Percentiles rank a stretch among this genome's conserved stretches.
phyloP scores from a whole-genome alignment of 345 rosid genomes.

The Ceriops decandra region DNA sequence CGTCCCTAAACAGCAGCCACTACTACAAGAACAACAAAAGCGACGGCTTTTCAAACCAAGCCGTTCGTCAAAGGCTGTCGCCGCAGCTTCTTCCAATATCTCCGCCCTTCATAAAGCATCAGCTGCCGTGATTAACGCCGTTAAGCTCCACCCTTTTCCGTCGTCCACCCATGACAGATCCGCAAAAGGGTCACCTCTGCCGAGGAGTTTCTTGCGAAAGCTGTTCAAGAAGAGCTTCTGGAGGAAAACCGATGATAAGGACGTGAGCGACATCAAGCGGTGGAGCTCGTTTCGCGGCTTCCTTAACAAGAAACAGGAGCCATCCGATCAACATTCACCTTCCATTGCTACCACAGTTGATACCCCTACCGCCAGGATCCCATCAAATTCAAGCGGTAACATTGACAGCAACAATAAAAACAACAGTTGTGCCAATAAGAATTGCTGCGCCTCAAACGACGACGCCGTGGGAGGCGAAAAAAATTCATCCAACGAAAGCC shows the following conservation, averaged over 20 bases:
- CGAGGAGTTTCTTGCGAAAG: slow-evolving; percentile 49
- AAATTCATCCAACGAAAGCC: slow-evolving; percentile 7
- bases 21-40: background rate
- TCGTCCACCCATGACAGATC: slow-evolving; percentile 21
- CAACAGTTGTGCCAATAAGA: slow-evolving; percentile 38
- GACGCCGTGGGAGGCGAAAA: slow-evolving; percentile 28
- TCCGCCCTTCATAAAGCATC: slow-evolving; percentile 67
- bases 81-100: slow-evolving; percentile 25
- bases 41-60: slow-evolving; percentile 26
- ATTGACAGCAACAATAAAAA: slow-evolving; percentile 17
- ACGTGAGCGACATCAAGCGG: slow-evolving; percentile 34
- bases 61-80: slow-evolving; percentile 29
- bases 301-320: slow-evolving; percentile 38
- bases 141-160: slow-evolving; percentile 53
- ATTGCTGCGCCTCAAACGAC: slow-evolving; percentile 26
- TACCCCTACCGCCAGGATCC: slow-evolving; percentile 6
- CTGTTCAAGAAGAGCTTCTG: slow-evolving; percentile 48
- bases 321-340: slow-evolving; percentile 26
- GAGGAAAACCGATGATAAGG: slow-evolving; percentile 29
- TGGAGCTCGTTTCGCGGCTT: slow-evolving; percentile 48
- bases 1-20: background rate
- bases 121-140: slow-evolving; percentile 50
- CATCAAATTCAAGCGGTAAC: slow-evolving; percentile 32
- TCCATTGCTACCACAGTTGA: background rate
- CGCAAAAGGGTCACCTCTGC: slow-evolving; percentile 17